A percentile compares a stretch with the other conserved stretches of the same genome.
Evolutionary conservation across 2,329 filamentous ascomycete species (phyloP).

Genomic region (Chaetomium olivaceum): DNA sequence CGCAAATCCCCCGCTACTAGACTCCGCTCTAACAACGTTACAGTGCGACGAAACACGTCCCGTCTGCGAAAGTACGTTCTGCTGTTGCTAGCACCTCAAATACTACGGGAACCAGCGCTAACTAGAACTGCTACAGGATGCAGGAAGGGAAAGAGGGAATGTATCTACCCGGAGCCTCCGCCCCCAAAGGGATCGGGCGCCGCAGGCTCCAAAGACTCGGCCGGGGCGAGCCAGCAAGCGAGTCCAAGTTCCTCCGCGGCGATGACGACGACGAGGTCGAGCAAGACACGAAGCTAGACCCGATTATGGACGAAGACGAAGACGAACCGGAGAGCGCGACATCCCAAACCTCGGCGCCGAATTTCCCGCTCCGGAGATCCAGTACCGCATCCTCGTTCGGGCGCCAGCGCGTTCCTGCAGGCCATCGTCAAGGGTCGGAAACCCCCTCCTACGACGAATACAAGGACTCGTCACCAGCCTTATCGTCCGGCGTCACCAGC

Average conservation of each 20-base stretch:
- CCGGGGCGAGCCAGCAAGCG: constrained; percentile 41
- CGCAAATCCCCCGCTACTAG: background rate
- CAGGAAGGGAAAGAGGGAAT: constrained; percentile 87
- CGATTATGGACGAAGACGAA: constrained; percentile 59
- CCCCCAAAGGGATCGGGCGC: constrained; percentile 43
- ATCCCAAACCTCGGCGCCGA: constrained; percentile 30
- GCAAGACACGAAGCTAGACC: constrained; percentile 47
- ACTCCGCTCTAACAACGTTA: constrained; percentile 19
- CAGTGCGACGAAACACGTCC: constrained; percentile 91
- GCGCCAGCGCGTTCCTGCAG: constrained; percentile 36
- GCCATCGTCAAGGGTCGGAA: constrained; percentile 53
- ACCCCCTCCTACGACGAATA: constrained; percentile 54
- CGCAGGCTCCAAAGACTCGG: constrained; percentile 43
- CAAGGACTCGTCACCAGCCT: constrained; percentile 55
- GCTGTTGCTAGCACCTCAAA: background rate
- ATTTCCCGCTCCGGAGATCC: constrained; percentile 38
- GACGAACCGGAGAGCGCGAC: constrained; percentile 38
- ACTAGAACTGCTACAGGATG: constrained; percentile 62
- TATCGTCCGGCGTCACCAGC: constrained; percentile 47
- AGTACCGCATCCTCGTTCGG: constrained; percentile 44
- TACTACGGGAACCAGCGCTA: constrained; percentile 26
- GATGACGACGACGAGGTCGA: constrained; percentile 53
- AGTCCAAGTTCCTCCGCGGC: constrained; percentile 59
- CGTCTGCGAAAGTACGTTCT: constrained; percentile 68
- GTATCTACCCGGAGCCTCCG: constrained; percentile 78